Evolutionary conservation across 2,329 filamentous ascomycete species (phyloP).

Genomic region (Sporothrix pallida): DNA sequence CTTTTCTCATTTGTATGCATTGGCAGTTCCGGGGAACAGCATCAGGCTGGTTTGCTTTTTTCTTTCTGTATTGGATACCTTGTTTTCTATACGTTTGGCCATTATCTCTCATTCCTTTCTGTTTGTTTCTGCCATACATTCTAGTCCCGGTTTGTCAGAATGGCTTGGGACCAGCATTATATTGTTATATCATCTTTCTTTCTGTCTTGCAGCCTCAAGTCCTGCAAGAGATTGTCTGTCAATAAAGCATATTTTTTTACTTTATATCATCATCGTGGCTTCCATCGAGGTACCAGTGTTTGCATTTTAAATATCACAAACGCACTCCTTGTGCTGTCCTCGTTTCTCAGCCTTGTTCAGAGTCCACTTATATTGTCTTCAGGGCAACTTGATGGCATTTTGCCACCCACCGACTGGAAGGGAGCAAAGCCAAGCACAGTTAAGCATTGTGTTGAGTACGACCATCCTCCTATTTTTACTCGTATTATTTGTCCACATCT

Average conservation of each 20-base stretch:
- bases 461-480: not conserved
- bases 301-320: not conserved
- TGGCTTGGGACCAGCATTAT: not conserved
- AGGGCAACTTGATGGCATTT: not conserved
- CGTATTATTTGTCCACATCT: not conserved
- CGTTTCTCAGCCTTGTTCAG: not conserved
- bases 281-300: not conserved
- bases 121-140: not conserved
- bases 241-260: not conserved
- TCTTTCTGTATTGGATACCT: conserved; percentile 20
- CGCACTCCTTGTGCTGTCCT: not conserved
- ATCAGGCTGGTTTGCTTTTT: conserved; percentile 10
- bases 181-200: not conserved
- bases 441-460: not conserved
- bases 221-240: not conserved
- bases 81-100: conserved; percentile 8
- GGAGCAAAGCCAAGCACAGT: not conserved
- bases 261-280: not conserved
- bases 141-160: not conserved
- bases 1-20: not conserved
- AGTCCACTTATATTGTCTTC: not conserved
- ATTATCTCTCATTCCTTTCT: not conserved
- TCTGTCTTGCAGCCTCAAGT: not conserved
- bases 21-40: conserved; percentile 18
- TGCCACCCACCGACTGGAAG: not conserved